Base-by-base conservation (phyloP, 1,284 basidiomycete species). In the Trichosporon sp. region DNA sequence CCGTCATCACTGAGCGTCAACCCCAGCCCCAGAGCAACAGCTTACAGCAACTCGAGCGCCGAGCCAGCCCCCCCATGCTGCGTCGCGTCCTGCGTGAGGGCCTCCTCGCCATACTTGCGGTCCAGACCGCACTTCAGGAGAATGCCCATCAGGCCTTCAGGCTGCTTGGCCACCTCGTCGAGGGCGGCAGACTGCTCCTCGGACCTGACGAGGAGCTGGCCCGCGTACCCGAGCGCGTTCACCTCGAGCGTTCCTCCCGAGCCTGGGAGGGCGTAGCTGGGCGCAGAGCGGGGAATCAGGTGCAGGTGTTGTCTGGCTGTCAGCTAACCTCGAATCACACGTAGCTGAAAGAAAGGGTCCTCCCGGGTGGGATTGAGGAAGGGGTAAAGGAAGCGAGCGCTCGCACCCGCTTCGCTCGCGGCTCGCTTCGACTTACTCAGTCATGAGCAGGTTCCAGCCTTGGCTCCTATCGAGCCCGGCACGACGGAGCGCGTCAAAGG, bases 181-280 rank as follows among this genome's bases (percentile, higher is more conserved):
- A 88, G 88, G 51, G 94, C 88, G 0, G 87, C 87, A 71, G 89
- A 88, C 84, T 94, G 92, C 21, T 86, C 86, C 71, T 90, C 88
- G 75, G 90, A 92, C 85, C 91, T 92, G 56, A 92, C 92, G 66
- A 96, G 87, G 72, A 95, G 78, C 89, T 92, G 88, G 1, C 94
- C 93, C 12, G 92, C 91, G 79, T 91, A 95, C n/a, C 92, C 94
- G 46, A 94, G 87, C 65, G 93, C 87, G 81, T 96, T 95, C 43
- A 96, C 86, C 75, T 88, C 89, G 59, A 96, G 80, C 59, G 6
- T 8, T 14, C 32, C 59, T 4, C 51, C 51, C 4, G 43, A n/a
- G 8, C 74, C 67, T 54, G 76, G 73, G 0, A 84, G 73, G 1
- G 76, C 73, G 78, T 76, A 83, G 0, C 73, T 73, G 6, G 83